These are phyloP conservation scores for Clonostachys chloroleuca DNA, from an alignment of 2,329 filamentous ascomycete genomes.

Conservation along the genomic window DNA sequence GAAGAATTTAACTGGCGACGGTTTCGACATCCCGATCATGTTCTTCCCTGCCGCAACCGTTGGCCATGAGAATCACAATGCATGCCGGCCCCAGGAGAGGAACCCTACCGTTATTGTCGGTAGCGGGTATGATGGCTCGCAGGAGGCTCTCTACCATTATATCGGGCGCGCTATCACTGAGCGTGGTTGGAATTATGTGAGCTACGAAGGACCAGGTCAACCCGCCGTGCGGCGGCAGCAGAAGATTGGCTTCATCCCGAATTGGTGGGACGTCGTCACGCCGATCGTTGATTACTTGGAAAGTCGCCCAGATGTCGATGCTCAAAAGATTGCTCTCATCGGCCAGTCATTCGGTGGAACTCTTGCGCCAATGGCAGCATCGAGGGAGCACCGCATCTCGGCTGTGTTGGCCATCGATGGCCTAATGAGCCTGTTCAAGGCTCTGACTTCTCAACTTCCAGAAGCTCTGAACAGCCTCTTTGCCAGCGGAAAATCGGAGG, in stretches of 20 bases:
- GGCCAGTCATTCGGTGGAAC: slow-evolving; percentile 36
- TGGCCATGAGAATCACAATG: background rate
- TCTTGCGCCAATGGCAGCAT: slow-evolving; percentile 31
- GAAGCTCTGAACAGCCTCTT: slow-evolving; percentile 1
- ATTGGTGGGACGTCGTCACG: slow-evolving; percentile 34
- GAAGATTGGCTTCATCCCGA: slow-evolving; percentile 33
- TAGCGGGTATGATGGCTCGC: slow-evolving; percentile 35
- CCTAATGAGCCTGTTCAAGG: slow-evolving; percentile 17
- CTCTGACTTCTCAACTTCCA: slow-evolving; percentile 3
- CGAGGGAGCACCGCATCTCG: slow-evolving; percentile 35
- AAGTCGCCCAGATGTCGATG: slow-evolving; percentile 1
- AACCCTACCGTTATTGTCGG: slow-evolving; percentile 33
- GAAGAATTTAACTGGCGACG: slow-evolving; percentile 10
- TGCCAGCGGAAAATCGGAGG: background rate
- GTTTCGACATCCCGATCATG: slow-evolving; percentile 27
- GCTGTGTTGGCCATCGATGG: slow-evolving; percentile 33
- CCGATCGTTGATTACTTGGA: slow-evolving; percentile 31
- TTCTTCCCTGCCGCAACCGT: slow-evolving; percentile 15
- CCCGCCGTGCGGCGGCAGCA: slow-evolving; percentile 31
- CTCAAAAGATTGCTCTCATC: slow-evolving; percentile 21
- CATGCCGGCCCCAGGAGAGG: background rate
- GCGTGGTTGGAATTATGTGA: slow-evolving; percentile 34
- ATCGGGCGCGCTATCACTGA: slow-evolving; percentile 24
- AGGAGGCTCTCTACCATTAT: slow-evolving; percentile 36
- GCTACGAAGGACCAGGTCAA: slow-evolving; percentile 42